A percentile compares a stretch with the other conserved stretches of the same genome.
These are phyloP conservation scores for Funneliformis geosporum DNA, from an alignment of 192 early-diverging fungal genomes.

Conservation along the genomic window DNA sequence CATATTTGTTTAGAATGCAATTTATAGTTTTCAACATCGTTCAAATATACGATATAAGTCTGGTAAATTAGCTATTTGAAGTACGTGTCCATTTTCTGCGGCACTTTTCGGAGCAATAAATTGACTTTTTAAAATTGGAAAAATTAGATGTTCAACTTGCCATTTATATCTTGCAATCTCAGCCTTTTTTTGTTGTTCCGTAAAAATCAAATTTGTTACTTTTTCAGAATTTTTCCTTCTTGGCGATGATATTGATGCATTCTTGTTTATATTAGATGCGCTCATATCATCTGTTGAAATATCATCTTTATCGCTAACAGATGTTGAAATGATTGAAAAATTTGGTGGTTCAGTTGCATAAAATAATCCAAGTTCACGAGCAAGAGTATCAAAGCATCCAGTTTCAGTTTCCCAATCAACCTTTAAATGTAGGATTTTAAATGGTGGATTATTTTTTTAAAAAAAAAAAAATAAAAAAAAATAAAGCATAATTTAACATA, in stretches of 20 bases:
- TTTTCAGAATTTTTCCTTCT: constrained; percentile 22
- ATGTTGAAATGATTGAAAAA: constrained; percentile 27
- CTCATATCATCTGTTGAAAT: constrained; percentile 8
- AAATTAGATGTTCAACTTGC: constrained; percentile 76
- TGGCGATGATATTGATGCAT: constrained; percentile 29
- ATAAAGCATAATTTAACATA: too few relatives aligned
- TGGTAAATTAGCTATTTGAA: constrained; percentile 79
- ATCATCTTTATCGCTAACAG: background rate
- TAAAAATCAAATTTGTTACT: background rate
- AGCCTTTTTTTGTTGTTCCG: constrained; percentile 28
- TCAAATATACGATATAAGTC: constrained; percentile 97
- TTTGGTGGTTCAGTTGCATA: constrained; percentile 57
- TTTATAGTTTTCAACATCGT: too few relatives aligned
- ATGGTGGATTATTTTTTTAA: too few relatives aligned
- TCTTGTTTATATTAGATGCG: background rate
- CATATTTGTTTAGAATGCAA: too few relatives aligned
- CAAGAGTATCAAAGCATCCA: constrained; percentile 77
- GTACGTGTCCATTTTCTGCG: constrained; percentile 59
- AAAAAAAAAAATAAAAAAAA: too few relatives aligned
- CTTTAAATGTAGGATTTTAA: too few relatives aligned
- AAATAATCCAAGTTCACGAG: constrained; percentile 68
- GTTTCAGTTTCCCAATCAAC: constrained; percentile 87
- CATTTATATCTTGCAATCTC: constrained; percentile 52
- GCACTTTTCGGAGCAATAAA: constrained; percentile 69
- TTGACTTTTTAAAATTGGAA: constrained; percentile 75